Percentiles rank a stretch among this genome's conserved stretches.
Conservation (phyloP, 2,329 filamentous ascomycete genomes). For the Gaeumannomyces sp. region DNA sequence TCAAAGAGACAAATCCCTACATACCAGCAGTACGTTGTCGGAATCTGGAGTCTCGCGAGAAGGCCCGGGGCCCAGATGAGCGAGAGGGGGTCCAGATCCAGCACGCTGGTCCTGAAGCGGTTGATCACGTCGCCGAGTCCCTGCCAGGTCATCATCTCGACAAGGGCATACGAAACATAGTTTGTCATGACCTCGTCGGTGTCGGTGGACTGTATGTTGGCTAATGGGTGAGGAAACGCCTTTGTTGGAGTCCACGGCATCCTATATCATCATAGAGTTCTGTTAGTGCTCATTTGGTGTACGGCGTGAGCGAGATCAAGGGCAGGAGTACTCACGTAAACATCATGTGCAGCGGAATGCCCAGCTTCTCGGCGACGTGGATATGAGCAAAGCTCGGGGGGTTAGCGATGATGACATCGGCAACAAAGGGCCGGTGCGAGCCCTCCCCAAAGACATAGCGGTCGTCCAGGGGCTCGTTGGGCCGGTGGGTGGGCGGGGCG, state of each 20-base stretch:
- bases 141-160: conserved; percentile 87
- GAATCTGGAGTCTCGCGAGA: conserved; percentile 64
- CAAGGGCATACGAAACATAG: conserved; percentile 71
- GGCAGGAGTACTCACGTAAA: conserved; percentile 45
- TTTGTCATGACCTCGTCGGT: conserved; percentile 67
- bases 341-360: conserved; percentile 64
- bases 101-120: conserved; percentile 60
- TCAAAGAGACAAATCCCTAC: conserved; percentile 25
- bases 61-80: conserved; percentile 71
- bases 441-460: background rate
- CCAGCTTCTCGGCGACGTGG: conserved; percentile 58
- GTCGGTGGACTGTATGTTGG: conserved; percentile 68
- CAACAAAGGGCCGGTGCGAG: conserved; percentile 50
- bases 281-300: background rate
- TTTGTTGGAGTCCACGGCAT: conserved; percentile 47
- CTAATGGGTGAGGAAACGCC: conserved; percentile 69
- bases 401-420: conserved; percentile 60
- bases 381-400: conserved; percentile 61
- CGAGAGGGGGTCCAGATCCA: conserved; percentile 65
- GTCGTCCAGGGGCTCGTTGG: conserved; percentile 4
- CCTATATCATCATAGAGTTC: background rate
- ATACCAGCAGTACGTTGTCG: conserved; percentile 68
- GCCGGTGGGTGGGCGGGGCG: conserved; percentile 5
- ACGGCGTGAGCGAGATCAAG: too few relatives aligned
- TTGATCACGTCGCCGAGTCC: conserved; percentile 76